A percentile compares a stretch with the other conserved stretches of the same genome.
phyloP scores from a whole-genome alignment of 2,329 filamentous ascomycete species.

The Corinectria fuckeliana region DNA sequence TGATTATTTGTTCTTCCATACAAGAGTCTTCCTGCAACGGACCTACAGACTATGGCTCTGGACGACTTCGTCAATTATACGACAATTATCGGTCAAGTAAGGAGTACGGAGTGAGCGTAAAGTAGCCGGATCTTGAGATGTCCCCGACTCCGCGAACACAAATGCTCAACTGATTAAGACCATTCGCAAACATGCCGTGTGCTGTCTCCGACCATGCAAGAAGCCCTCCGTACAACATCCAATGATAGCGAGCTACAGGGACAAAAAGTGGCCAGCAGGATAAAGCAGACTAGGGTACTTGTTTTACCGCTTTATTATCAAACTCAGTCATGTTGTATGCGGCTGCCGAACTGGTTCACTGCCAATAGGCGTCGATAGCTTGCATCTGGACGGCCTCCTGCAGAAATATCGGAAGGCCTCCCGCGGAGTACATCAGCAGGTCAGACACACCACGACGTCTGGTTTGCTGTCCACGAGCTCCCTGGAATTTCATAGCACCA shows the following conservation, averaged over 20 bases:
- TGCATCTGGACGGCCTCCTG: slow-evolving; percentile 5
- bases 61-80: no score
- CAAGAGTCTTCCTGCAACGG: no score
- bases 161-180: background rate
- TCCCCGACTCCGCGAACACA: background rate
- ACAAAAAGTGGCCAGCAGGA: background rate
- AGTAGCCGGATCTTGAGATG: no score
- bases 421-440: background rate
- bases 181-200: background rate
- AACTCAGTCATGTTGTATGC: background rate
- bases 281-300: background rate
- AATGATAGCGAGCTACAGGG: background rate
- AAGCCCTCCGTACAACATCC: background rate
- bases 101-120: background rate
- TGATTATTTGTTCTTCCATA: no score
- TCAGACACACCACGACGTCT: background rate
- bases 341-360: background rate
- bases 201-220: background rate
- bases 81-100: no score
- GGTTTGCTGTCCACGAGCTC: background rate
- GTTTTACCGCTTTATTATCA: background rate
- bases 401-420: slow-evolving; percentile 4
- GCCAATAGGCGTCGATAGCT: slow-evolving; percentile 3
- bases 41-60: no score
- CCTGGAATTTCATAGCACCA: background rate